Percentiles rank a stretch among this genome's conserved stretches.
These are phyloP conservation scores for Leccinum arenicola DNA, from an alignment of 768 basidiomycete genomes.

Conservation along the genomic window DNA sequence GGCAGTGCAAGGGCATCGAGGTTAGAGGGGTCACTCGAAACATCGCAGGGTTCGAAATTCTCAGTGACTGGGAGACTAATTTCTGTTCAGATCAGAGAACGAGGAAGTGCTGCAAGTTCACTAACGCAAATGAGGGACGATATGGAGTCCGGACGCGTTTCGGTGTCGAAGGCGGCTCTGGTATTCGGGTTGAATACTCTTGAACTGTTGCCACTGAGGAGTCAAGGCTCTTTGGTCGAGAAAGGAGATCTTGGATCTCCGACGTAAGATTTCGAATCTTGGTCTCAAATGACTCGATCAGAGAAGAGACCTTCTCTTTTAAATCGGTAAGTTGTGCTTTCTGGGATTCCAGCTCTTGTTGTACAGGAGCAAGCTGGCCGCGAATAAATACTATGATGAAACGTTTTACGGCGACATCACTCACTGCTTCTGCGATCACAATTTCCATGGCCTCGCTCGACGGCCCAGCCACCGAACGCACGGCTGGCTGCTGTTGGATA, in stretches of 20 bases:
- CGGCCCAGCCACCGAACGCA: constrained; percentile 1
- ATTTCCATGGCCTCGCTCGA: constrained; percentile 15
- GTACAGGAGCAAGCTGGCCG: constrained; percentile 48
- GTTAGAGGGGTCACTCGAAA: constrained; percentile 21
- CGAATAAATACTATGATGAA: constrained; percentile 4
- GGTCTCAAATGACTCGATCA: constrained; percentile 33
- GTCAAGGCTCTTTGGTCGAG: constrained; percentile 13
- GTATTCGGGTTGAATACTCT: constrained; percentile 22
- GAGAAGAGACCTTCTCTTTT: constrained; percentile 28
- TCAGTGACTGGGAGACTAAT: constrained; percentile 22
- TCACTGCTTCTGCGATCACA: constrained; percentile 30
- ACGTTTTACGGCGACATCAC: constrained; percentile 1
- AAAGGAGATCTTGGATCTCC: constrained; percentile 34
- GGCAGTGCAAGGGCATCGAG: constrained; percentile 13
- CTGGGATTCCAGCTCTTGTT: constrained; percentile 47
- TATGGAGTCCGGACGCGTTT: constrained; percentile 34
- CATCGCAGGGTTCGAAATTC: constrained; percentile 17
- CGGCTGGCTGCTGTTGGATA: constrained; percentile 5
- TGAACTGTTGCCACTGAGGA: constrained; percentile 7
- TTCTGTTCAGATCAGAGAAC: constrained; percentile 12
- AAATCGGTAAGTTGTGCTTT: constrained; percentile 42
- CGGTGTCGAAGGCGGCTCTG: constrained; percentile 32
- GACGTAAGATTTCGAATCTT: constrained; percentile 36
- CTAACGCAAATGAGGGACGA: constrained; percentile 25
- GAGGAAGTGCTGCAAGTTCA: constrained; percentile 1